Evolutionary conservation across 495 filamentous ascomycete species (phyloP), one percentile per base, ranked within the genome.

Genomic region (Tuber aestivum): DNA sequence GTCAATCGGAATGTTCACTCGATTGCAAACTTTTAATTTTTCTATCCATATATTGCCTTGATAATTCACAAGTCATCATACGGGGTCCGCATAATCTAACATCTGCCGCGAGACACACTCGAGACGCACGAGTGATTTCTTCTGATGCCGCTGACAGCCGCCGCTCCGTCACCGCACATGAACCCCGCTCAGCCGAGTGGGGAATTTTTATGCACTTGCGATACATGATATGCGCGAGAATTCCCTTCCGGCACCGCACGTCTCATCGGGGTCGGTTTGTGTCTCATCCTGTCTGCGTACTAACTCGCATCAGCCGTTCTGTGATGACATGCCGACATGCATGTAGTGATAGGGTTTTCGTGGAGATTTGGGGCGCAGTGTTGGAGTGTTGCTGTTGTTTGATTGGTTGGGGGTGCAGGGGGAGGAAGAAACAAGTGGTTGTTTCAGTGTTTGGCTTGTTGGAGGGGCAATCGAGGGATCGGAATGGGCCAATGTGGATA

Each of bases 111-210:
- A 65, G 56, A 65, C 56, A 65, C 56, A 35, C 56, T 18, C 56
- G 56, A 65, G 56, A 65, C 56, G 27, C 56, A 18, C 56, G 56
- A 65, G 56, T 65, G 56, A 65, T 65, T 65, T 65, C 56, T 4
- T 35, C 56, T 65, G 56, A 65, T 35, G 56, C 56, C 56, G 27
- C 14, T 65, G 4, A 12, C 27, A 16, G 8, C 27, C 0, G 27
- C 27, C 14, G 27, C 27, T 7, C 56, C 56, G 2, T 65, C 14
- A 8, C 12, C 3, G 14, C 27, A 35, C 35, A 65, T 32, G 27
- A 16, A 6, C 6, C 56, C 56, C 27, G n/a, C 27, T 12, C n/a
- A 21, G 21, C 48, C 48, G 27, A 18, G 56, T 61, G n/a, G 48
- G 23, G 21, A n/a, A 56, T 12, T 8, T 8, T 20, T 16, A 61